A percentile compares a stretch with the other conserved stretches of the same genome.
These are phyloP conservation scores for Conticribra guillardii DNA, from an alignment of 108 stramenopile genomes.

Conservation along the genomic window DNA sequence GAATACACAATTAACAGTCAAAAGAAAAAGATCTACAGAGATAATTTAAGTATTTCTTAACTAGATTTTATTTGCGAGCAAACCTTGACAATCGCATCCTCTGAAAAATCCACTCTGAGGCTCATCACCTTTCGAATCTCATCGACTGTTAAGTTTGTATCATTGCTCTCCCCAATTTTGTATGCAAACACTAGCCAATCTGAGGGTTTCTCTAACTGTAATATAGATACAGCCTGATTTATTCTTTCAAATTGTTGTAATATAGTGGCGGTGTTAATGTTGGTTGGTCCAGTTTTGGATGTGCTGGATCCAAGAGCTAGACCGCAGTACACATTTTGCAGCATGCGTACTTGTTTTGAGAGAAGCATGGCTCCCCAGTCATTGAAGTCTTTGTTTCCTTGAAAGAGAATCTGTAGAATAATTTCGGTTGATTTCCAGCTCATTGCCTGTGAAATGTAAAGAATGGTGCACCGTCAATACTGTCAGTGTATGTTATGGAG, in stretches of 20 bases:
- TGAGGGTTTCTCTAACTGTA: slow-evolving; percentile 82
- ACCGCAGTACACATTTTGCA: slow-evolving; percentile 61
- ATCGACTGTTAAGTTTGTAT: slow-evolving; percentile 56
- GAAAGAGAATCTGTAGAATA: slow-evolving; percentile 56
- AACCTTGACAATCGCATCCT: slow-evolving; percentile 48
- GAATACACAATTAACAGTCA: too few relatives aligned
- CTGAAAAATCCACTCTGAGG: slow-evolving; percentile 74
- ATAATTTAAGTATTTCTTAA: slow-evolving; percentile 1
- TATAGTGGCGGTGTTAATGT: slow-evolving; percentile 37
- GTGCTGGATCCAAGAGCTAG: slow-evolving; percentile 24
- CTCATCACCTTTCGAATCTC: slow-evolving; percentile 61
- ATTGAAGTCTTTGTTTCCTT: slow-evolving; percentile 61
- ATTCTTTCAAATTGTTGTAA: slow-evolving; percentile 71
- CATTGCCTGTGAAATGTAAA: slow-evolving; percentile 43
- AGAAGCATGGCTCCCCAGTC: slow-evolving; percentile 87
- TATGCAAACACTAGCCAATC: slow-evolving; percentile 69
- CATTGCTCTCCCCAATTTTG: slow-evolving; percentile 35
- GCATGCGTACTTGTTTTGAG: slow-evolving; percentile 79
- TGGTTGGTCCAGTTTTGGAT: slow-evolving; percentile 16
- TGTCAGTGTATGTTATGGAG: too few relatives aligned
- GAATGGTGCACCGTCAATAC: neutral
- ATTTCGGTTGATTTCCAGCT: slow-evolving; percentile 57
- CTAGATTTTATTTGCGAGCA: slow-evolving; percentile 34
- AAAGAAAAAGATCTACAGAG: neutral
- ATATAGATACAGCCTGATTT: slow-evolving; percentile 69